phyloP scores from a whole-genome alignment of 2,329 filamentous ascomycete species.

The Decorospora gaudefroyi region DNA sequence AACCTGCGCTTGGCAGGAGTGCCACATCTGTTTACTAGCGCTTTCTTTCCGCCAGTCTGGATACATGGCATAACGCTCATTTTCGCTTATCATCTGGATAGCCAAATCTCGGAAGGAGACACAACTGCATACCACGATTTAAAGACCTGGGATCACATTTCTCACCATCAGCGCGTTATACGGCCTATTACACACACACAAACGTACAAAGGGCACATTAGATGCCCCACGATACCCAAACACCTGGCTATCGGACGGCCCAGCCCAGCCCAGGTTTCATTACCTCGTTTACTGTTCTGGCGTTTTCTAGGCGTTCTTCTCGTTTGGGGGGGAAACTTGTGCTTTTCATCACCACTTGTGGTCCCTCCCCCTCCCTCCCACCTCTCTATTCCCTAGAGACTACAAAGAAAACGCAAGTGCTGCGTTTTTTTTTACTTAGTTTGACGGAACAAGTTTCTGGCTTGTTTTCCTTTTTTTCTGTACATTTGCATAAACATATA shows the following conservation, averaged over 20 bases:
- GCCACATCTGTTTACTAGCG: constrained; percentile 41
- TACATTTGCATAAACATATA: constrained; percentile 1
- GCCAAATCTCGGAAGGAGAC: too few relatives aligned
- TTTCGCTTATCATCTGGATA: too few relatives aligned
- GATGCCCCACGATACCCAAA: constrained; percentile 10
- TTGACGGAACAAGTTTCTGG: background rate
- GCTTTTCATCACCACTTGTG: too few relatives aligned
- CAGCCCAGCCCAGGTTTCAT: constrained; percentile 6
- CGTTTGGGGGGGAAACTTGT: too few relatives aligned
- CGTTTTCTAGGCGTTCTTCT: constrained; percentile 5
- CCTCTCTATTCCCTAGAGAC: too few relatives aligned
- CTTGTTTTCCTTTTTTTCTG: background rate
- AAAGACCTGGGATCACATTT: background rate
- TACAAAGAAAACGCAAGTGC: constrained; percentile 20
- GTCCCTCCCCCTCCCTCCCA: too few relatives aligned
- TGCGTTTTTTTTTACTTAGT: constrained; percentile 9
- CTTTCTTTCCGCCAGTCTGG: too few relatives aligned
- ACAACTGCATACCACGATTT: background rate
- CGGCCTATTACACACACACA: background rate
- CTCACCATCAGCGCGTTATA: background rate
- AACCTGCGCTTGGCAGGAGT: constrained; percentile 32
- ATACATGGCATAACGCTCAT: too few relatives aligned
- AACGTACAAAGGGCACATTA: constrained; percentile 7
- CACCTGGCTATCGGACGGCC: constrained; percentile 3
- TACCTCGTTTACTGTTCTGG: background rate